Evolutionary conservation across 2,329 filamentous ascomycete genomes (phyloP), one percentile per base, ranked within the genome.

Genomic region (Beauveria caledonica): DNA sequence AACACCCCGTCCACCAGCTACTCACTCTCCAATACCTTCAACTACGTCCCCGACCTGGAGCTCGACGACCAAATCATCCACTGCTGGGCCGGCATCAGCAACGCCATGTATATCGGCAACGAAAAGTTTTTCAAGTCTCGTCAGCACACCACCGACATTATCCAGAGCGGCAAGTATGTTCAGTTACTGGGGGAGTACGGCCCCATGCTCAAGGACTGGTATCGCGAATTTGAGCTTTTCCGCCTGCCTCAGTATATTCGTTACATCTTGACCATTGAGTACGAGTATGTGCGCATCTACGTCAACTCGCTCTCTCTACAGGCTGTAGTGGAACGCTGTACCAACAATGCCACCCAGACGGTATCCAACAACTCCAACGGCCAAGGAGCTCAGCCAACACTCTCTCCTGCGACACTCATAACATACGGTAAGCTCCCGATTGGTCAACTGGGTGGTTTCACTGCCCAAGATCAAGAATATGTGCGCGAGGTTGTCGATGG

Each of bases 301-400:
- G 84, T 97, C 76, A 97, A 97, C 72, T 96, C 92, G 1, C 80
- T 99, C 2, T 92, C 92, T 2, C 78, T 99, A 2, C 94, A 99
- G 74, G 94, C 94, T 23, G 92, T 97, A 3, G 91, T 97, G 6
- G 93, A 97, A 73, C 85, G 92, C 62, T 96, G 90, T 74, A 93
- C 91, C 7, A 92, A 83, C 63, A 88, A 92, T 64, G 86, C 86
- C 21, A 77, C 76, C 11, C 77, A 78, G 61, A 74, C 74, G 15
- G 68, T 69, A 5, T 71, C 72, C 5, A 74, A 71, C 50, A 71
- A 72, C 40, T 73, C 70, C 46, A 66, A 72, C 17, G 64, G 71
- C 27, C 70, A 73, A 36, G 25, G 46, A 6, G 72, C 25, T 70
- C 57, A 52, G 40, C 49, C 74, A 17, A 77, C 78, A 64, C 73